Evolutionary conservation across 768 basidiomycete species (phyloP).

Genomic region (Leccinum ochraceum): DNA sequence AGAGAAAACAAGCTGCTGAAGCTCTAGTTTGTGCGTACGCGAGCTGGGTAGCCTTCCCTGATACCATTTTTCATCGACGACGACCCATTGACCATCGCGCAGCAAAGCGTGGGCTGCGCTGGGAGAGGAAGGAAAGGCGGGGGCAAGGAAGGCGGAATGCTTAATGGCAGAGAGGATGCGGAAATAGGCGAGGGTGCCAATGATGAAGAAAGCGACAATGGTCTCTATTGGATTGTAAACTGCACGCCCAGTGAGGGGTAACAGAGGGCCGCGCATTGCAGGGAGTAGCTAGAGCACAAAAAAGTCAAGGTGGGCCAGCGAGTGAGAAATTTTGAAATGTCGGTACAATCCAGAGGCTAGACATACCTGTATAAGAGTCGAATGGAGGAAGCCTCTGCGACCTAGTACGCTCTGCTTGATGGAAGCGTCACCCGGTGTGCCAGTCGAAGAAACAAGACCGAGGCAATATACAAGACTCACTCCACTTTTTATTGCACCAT

Average conservation of each 20-base stretch:
- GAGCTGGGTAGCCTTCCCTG: constrained; percentile 34
- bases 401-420: neutral
- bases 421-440: neutral
- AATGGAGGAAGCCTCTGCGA: neutral
- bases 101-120: constrained; percentile 59
- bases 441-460: neutral
- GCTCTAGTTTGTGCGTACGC: constrained; percentile 48
- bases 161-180: constrained; percentile 90
- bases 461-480: constrained; percentile 19
- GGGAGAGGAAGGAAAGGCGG: constrained; percentile 47
- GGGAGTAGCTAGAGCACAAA: neutral
- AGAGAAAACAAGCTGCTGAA: constrained; percentile 74
- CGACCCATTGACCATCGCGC: constrained; percentile 60
- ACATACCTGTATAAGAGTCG: neutral
- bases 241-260: constrained; percentile 70
- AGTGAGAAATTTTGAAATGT: neutral
- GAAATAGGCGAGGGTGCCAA: constrained; percentile 94
- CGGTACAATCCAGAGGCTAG: neutral
- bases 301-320: neutral
- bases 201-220: constrained; percentile 85
- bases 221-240: constrained; percentile 84
- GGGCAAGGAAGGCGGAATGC: constrained; percentile 77
- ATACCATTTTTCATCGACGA: constrained; percentile 58
- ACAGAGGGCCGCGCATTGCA: constrained; percentile 58
- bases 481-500: constrained; percentile 31